phyloP scores from a whole-genome alignment of 2,329 filamentous ascomycete genomes.

The Cordyceps cateniannulata region DNA sequence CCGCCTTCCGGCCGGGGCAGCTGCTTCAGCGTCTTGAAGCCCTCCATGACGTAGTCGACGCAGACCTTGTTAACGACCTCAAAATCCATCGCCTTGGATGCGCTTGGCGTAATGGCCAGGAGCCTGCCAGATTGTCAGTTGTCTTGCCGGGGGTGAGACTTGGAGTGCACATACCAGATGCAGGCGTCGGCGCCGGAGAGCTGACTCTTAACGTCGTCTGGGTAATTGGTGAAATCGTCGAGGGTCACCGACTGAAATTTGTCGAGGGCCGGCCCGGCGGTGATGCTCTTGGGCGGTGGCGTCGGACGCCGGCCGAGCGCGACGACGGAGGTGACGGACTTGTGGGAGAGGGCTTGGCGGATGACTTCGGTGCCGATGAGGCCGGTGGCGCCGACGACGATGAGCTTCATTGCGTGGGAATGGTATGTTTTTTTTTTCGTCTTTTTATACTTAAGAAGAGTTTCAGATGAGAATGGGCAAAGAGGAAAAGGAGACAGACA shows the following conservation, averaged over 20 bases:
- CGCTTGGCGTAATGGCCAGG: constrained; percentile 36
- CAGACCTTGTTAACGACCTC: constrained; percentile 35
- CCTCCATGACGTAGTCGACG: constrained; percentile 26
- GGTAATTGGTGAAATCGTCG: constrained; percentile 34
- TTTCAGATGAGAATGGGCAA: too few species aligned
- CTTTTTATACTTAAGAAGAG: too few species aligned
- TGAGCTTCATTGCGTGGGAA: constrained; percentile 35
- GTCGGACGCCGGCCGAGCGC: constrained; percentile 34
- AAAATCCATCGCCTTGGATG: constrained; percentile 23
- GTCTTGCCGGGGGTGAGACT: background rate
- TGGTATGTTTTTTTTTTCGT: background rate
- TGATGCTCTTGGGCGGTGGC: constrained; percentile 17
- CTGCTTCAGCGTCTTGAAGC: constrained; percentile 29
- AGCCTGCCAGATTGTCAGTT: constrained; percentile 23
- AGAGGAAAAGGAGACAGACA: background rate
- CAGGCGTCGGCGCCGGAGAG: constrained; percentile 36
- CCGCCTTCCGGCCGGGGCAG: constrained; percentile 16
- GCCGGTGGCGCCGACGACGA: constrained; percentile 36
- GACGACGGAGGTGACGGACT: constrained; percentile 33
- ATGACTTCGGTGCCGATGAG: constrained; percentile 37
- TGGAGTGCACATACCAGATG: constrained; percentile 32
- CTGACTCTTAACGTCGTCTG: constrained; percentile 31
- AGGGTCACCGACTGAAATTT: constrained; percentile 36
- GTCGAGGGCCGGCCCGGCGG: constrained; percentile 19
- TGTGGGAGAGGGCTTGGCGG: constrained; percentile 32